Conservation (phyloP, 2,329 filamentous ascomycete genomes). For the Fusarium oligoseptatum region DNA sequence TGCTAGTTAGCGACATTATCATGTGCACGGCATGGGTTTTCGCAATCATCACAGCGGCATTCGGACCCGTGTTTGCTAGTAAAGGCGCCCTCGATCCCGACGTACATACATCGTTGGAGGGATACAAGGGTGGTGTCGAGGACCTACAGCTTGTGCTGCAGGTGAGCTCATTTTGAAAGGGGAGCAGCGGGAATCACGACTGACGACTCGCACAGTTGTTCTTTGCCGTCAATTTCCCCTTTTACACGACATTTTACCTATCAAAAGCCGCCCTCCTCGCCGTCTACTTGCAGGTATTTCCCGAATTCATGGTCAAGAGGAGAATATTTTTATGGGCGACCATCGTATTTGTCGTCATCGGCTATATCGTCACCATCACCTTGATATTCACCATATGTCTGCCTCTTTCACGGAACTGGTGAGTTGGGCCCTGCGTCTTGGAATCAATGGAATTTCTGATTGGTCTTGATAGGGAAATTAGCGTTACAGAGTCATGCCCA, state of each 20-base stretch:
- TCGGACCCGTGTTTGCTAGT: conserved; percentile 11
- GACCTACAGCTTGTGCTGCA: conserved; percentile 9
- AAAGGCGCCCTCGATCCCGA: conserved; percentile 25
- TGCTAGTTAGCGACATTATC: conserved; percentile 29
- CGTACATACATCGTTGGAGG: conserved; percentile 14
- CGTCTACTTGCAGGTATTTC: conserved; percentile 29
- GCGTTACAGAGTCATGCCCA: background rate
- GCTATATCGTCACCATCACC: conserved; percentile 1
- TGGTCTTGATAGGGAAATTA: background rate
- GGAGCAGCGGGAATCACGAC: background rate
- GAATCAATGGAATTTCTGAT: background rate
- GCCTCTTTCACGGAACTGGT: conserved; percentile 18
- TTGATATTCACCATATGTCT: conserved; percentile 19
- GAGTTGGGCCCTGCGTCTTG: background rate
- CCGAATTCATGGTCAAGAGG: conserved; percentile 31
- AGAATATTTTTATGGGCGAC: conserved; percentile 23
- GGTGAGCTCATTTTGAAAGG: background rate
- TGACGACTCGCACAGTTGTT: conserved; percentile 25
- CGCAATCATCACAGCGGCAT: conserved; percentile 13
- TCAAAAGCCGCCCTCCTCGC: conserved; percentile 38
- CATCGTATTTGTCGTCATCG: background rate
- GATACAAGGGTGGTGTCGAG: conserved; percentile 9
- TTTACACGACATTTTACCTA: conserved; percentile 41
- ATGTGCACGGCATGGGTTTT: conserved; percentile 37
- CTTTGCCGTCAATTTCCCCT: conserved; percentile 25